These are phyloP conservation scores for Trichomonascaceae sp. DNA, from an alignment of 1,139 yeast genomes.

Conservation along the genomic window DNA sequence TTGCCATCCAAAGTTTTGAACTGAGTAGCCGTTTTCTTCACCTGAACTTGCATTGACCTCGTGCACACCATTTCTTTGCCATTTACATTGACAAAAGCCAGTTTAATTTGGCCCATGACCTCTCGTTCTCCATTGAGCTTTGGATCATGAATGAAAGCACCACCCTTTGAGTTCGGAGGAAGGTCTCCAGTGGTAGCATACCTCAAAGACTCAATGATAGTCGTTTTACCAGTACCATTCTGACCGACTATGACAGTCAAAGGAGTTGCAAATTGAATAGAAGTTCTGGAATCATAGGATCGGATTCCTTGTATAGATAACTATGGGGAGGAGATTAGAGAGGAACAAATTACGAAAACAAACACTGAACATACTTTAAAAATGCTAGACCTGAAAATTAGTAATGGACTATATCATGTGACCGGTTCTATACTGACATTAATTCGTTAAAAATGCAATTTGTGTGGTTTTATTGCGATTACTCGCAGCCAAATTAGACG, in stretches of 20 bases:
- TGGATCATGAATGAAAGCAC: constrained; percentile 95
- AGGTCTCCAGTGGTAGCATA: constrained; percentile 94
- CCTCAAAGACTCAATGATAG: constrained; percentile 88
- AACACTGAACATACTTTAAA: constrained; percentile 22
- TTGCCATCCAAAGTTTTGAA: constrained; percentile 93
- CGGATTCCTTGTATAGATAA: constrained; percentile 86
- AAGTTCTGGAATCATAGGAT: constrained; percentile 81
- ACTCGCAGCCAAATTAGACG: background rate
- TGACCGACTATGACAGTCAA: constrained; percentile 91
- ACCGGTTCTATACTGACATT: background rate
- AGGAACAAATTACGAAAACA: background rate
- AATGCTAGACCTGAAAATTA: constrained; percentile 27
- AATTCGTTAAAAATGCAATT: background rate
- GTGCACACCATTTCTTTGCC: constrained; percentile 81
- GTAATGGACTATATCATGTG: background rate
- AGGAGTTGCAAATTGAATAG: constrained; percentile 86
- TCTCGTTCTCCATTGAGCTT: constrained; percentile 60
- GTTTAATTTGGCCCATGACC: constrained; percentile 83
- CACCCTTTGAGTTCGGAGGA: constrained; percentile 95
- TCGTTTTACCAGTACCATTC: constrained; percentile 98
- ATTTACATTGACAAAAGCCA: constrained; percentile 72
- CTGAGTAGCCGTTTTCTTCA: constrained; percentile 57
- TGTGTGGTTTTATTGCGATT: background rate
- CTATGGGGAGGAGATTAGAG: constrained; percentile 25
- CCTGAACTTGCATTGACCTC: constrained; percentile 68